phyloP scores from a whole-genome alignment of 2,329 filamentous ascomycete species.

The Pseudohalonectria lignicola region DNA sequence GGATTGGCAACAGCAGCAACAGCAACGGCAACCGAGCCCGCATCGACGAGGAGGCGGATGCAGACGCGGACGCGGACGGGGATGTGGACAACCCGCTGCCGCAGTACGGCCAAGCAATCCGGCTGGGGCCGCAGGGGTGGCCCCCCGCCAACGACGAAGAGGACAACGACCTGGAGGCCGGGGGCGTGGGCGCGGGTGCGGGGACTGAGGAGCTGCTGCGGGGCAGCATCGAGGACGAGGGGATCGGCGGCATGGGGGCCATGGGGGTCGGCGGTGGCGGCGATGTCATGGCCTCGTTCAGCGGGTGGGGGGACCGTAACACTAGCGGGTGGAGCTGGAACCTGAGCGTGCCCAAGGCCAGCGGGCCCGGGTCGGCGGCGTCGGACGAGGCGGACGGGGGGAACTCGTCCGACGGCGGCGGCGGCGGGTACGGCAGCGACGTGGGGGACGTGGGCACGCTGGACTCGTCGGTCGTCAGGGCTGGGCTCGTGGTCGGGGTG shows the following conservation, averaged over 20 bases:
- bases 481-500: too few relatives aligned
- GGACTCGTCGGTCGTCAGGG: too few relatives aligned
- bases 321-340: conserved; percentile 3
- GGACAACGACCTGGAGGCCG: too few relatives aligned
- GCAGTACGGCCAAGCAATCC: conserved; percentile 13
- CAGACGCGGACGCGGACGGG: conserved; percentile 14
- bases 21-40: too few relatives aligned
- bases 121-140: conserved; percentile 3
- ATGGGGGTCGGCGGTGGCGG: too few relatives aligned
- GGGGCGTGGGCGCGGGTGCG: too few relatives aligned
- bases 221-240: conserved; percentile 27
- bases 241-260: conserved; percentile 1
- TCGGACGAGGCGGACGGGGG: conserved; percentile 3
- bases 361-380: conserved; percentile 1
- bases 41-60: too few relatives aligned
- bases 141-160: conserved; percentile 9
- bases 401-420: conserved; percentile 2
- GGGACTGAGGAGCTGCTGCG: too few relatives aligned
- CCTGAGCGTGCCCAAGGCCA: neutral
- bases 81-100: conserved; percentile 17
- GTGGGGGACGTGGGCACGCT: conserved; percentile 1
- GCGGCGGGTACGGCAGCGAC: conserved; percentile 1
- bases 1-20: too few relatives aligned
- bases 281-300: too few relatives aligned
- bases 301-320: too few relatives aligned